phyloP scores from a whole-genome alignment of 1,284 basidiomycete species.

The Cutaneotrichosporon mucoides region DNA sequence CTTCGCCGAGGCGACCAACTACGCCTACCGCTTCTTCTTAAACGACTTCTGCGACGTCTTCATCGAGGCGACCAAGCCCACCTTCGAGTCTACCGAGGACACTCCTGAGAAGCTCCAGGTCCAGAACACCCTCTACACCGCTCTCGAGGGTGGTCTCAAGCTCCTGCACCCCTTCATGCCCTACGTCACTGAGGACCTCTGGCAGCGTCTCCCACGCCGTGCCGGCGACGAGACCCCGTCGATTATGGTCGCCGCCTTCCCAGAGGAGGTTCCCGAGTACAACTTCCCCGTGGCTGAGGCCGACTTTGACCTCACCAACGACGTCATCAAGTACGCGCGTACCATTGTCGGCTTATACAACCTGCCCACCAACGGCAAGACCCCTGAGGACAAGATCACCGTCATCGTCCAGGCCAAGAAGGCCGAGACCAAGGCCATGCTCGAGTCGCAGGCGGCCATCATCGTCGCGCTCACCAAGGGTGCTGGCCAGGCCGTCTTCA shows the following conservation, averaged over 20 bases:
- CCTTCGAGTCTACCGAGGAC: slow-evolving; percentile 75
- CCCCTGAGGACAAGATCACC: slow-evolving; percentile 49
- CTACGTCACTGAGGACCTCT: slow-evolving; percentile 96
- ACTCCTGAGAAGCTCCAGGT: slow-evolving; percentile 68
- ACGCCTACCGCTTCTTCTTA: slow-evolving; percentile 92
- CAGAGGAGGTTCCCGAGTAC: slow-evolving; percentile 57
- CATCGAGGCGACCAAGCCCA: slow-evolving; percentile 97
- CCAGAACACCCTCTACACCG: slow-evolving; percentile 94
- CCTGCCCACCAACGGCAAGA: slow-evolving; percentile 69
- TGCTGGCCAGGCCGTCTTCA: slow-evolving; percentile 66
- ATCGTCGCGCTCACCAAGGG: slow-evolving; percentile 85
- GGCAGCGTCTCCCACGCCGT: slow-evolving; percentile 89
- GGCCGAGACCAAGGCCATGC: slow-evolving; percentile 60
- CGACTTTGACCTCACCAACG: slow-evolving; percentile 83
- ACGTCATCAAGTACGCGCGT: slow-evolving; percentile 71
- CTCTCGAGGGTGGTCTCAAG: slow-evolving; percentile 82
- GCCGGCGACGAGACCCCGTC: slow-evolving; percentile 75
- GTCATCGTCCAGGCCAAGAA: slow-evolving; percentile 75
- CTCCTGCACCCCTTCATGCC: slow-evolving; percentile 99
- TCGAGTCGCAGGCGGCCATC: slow-evolving; percentile 68
- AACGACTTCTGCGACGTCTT: slow-evolving; percentile 99
- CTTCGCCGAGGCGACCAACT: slow-evolving; percentile 85
- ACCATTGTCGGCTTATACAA: slow-evolving; percentile 89
- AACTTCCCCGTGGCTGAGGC: slow-evolving; percentile 71
- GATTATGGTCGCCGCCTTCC: slow-evolving; percentile 85